Percentiles rank a stretch among this genome's conserved stretches.
These are phyloP conservation scores for Sporothrix brasiliensis DNA, from an alignment of 2,329 filamentous ascomycete species.

Conservation along the genomic window DNA sequence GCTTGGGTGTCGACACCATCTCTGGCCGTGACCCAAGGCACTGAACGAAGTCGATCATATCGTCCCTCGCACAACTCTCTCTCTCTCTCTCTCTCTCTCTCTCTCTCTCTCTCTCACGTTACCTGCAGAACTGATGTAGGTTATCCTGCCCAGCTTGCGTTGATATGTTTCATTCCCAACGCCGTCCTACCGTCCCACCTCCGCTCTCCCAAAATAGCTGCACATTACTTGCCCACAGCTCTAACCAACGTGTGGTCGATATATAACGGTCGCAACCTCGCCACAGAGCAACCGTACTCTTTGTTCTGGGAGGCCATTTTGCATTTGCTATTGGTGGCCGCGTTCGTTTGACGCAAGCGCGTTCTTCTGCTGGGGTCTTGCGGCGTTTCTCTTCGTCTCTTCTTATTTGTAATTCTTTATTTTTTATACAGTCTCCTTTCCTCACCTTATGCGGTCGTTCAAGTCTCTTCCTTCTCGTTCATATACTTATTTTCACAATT, in stretches of 20 bases:
- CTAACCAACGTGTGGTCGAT: background rate
- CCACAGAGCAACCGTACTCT: background rate
- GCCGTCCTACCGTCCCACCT: background rate
- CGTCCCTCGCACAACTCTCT: background rate
- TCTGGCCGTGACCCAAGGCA: background rate
- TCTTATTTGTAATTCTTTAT: background rate
- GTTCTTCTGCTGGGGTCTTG: background rate
- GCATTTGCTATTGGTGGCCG: background rate
- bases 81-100: background rate
- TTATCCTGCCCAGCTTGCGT: background rate
- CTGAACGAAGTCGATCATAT: background rate
- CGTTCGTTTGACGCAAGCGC: background rate
- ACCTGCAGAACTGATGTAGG: background rate
- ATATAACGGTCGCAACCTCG: constrained; percentile 5
- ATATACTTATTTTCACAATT: background rate
- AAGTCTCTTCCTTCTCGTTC: background rate
- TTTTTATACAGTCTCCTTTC: background rate
- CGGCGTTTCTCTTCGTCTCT: background rate
- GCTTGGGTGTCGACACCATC: constrained; percentile 13
- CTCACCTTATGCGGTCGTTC: background rate
- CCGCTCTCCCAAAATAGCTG: background rate
- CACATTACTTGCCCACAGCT: background rate
- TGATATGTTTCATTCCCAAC: background rate
- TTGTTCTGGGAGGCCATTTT: background rate
- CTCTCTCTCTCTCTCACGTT: background rate